phyloP scores from a whole-genome alignment of 2,329 filamentous ascomycete genomes.

The Aureobasidium sp. region DNA sequence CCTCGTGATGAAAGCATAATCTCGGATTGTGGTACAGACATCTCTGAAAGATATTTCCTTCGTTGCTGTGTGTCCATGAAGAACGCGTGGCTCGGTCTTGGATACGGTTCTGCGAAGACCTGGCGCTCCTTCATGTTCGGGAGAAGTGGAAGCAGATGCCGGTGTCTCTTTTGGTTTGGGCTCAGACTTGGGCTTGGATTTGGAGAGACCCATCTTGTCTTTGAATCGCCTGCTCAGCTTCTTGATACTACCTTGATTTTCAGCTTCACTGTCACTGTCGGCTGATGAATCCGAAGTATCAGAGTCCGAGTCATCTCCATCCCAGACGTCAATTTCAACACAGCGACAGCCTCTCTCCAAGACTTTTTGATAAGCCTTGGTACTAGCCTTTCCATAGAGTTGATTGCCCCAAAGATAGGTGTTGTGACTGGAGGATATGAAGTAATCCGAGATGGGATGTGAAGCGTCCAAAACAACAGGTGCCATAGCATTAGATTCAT shows the following conservation, averaged over 20 bases:
- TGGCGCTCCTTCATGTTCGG: conserved; percentile 18
- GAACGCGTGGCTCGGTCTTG: conserved; percentile 31
- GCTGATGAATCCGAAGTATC: conserved; percentile 8
- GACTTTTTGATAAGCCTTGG: conserved; percentile 81
- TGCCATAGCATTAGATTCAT: conserved; percentile 51
- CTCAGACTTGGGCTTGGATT: conserved; percentile 27
- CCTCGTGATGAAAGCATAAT: conserved; percentile 76
- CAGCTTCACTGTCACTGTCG: conserved; percentile 30
- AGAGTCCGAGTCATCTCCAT: conserved; percentile 62
- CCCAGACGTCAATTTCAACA: conserved; percentile 97
- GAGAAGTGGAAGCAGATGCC: conserved; percentile 4
- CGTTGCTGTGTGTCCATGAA: conserved; percentile 76
- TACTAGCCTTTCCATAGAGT: conserved; percentile 78
- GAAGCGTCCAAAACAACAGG: conserved; percentile 37
- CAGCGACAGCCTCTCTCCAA: conserved; percentile 84
- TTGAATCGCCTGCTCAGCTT: conserved; percentile 35
- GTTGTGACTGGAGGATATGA: conserved; percentile 95
- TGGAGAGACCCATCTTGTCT: conserved; percentile 28
- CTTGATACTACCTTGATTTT: conserved; percentile 35
- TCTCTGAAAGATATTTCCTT: conserved; percentile 88
- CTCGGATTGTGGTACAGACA: conserved; percentile 82
- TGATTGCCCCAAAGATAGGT: conserved; percentile 93
- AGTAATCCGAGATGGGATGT: conserved; percentile 84
- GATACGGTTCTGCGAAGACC: conserved; percentile 7
- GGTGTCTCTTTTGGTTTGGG: conserved; percentile 22